phyloP scores from a whole-genome alignment of 208 protist genomes.

The Leishmania arabica region DNA sequence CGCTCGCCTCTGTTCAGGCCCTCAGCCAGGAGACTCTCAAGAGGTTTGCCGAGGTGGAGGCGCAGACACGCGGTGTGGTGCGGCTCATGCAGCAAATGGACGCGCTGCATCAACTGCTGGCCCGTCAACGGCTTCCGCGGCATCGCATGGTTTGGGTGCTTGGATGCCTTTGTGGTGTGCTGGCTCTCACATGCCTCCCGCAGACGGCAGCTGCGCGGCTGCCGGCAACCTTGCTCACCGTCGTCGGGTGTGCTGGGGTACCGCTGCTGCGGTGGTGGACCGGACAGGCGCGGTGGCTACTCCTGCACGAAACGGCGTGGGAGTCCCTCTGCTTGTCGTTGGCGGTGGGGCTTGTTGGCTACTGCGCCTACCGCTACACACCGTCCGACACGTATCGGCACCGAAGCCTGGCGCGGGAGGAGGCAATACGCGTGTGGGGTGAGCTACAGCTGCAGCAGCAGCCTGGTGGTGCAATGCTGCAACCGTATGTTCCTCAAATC shows the following conservation, averaged over 20 bases:
- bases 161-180: slow-evolving; percentile 21
- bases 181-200: slow-evolving; percentile 41
- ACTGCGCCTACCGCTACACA: slow-evolving; percentile 29
- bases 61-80: slow-evolving; percentile 48
- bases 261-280: slow-evolving; percentile 36
- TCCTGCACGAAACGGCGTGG: slow-evolving; percentile 20
- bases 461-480: background rate
- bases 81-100: slow-evolving; percentile 58
- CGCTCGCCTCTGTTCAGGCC: slow-evolving; percentile 35
- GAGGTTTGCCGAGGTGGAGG: slow-evolving; percentile 51
- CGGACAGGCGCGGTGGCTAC: slow-evolving; percentile 4
- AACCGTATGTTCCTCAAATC: background rate
- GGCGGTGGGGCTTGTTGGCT: slow-evolving; percentile 17
- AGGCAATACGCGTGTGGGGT: slow-evolving; percentile 33
- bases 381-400: slow-evolving; percentile 31
- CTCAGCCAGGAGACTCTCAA: slow-evolving; percentile 33
- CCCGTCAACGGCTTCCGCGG: slow-evolving; percentile 33
- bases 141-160: slow-evolving; percentile 26
- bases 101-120: slow-evolving; percentile 40
- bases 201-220: slow-evolving; percentile 57
- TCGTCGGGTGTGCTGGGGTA: slow-evolving; percentile 29
- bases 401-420: slow-evolving; percentile 36
- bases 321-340: slow-evolving; percentile 29
- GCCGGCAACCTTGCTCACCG: slow-evolving; percentile 46
- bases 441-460: slow-evolving; percentile 12